Evolutionary conservation across 768 basidiomycete genomes (phyloP), one percentile per base, ranked within the genome.

Genomic region (Tulasnella sp.): DNA sequence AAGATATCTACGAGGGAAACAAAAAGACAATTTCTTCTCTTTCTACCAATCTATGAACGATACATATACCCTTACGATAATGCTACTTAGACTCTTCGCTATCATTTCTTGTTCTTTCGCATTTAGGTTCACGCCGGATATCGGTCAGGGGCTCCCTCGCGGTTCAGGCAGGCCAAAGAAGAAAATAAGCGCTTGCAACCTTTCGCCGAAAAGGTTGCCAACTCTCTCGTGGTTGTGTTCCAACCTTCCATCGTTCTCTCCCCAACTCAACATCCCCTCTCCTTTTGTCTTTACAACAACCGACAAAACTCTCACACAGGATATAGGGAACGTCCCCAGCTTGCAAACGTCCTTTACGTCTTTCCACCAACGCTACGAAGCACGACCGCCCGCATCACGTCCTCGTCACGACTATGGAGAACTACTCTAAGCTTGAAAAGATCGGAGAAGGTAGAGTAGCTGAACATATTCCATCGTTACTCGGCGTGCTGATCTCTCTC

Each of bases 361-460:
- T 12, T 64, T 64, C 31, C 42, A 42, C 12, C 58, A 34, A 64
- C 58, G 6, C 2, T 64, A 64, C 25, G 29, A 64, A 0, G 19
- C 19, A 72, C 52, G n/a, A 19, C 49, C 42, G 15, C 38, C 4
- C 72, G 17, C 40, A 31, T 22, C n/a, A 42, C 45, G 2, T 4
- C 72, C 71, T 29, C 40, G 8, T 25, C 39, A 17, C 40, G 34
- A 25, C 31, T 34, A 81, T 84, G 77, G 82, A 82, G 78, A 97
- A 97, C 81, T 98, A 98, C 84, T 91, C 93, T 79, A 97, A 96
- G 88, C 90, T 98, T 80, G 96, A 98, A 86, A 98, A 98, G 91
- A 89, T 98, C 81, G 96, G 86, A 72, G 86, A 86, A 81, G 85
- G 96, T 97, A 85, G 85, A 93, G 91, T 67, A 36, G 58, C 40